These are phyloP conservation scores for Acmispon strigosus DNA, from an alignment of 306 rosid species.

Conservation along the genomic window DNA sequence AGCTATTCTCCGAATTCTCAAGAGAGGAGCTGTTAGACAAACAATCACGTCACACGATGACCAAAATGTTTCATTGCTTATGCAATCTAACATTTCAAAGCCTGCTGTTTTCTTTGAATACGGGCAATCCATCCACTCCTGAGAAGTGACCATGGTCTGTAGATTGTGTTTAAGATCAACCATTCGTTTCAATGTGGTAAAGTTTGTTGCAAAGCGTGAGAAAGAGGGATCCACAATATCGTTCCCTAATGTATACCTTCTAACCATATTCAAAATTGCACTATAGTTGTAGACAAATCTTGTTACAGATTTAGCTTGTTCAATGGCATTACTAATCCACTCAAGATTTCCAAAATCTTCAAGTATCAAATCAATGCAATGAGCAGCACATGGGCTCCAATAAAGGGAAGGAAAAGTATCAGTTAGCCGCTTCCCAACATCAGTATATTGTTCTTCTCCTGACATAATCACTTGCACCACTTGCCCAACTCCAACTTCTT, in stretches of 20 bases:
- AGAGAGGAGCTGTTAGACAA: conserved; percentile 64
- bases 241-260: conserved; percentile 66
- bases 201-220: conserved; percentile 58
- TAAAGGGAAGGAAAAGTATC: conserved; percentile 69
- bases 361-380: conserved; percentile 61
- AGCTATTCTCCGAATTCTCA: conserved; percentile 57
- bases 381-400: conserved; percentile 74
- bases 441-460: conserved; percentile 51
- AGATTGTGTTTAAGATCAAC: conserved; percentile 70
- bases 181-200: conserved; percentile 66
- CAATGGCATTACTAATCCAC: conserved; percentile 58
- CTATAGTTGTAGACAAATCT: conserved; percentile 74
- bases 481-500: conserved; percentile 68
- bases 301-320: conserved; percentile 72
- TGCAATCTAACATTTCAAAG: conserved; percentile 65
- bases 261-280: conserved; percentile 67
- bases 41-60: conserved; percentile 62
- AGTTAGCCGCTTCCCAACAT: conserved; percentile 58
- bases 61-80: conserved; percentile 78
- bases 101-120: conserved; percentile 78
- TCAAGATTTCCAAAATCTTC: conserved; percentile 70
- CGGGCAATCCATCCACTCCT: conserved; percentile 80
- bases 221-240: conserved; percentile 68
- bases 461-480: conserved; percentile 80
- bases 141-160: conserved; percentile 83